These are phyloP conservation scores for Syncephalastrum sp. DNA, from an alignment of 371 early-diverging fungal species.

Conservation along the genomic window DNA sequence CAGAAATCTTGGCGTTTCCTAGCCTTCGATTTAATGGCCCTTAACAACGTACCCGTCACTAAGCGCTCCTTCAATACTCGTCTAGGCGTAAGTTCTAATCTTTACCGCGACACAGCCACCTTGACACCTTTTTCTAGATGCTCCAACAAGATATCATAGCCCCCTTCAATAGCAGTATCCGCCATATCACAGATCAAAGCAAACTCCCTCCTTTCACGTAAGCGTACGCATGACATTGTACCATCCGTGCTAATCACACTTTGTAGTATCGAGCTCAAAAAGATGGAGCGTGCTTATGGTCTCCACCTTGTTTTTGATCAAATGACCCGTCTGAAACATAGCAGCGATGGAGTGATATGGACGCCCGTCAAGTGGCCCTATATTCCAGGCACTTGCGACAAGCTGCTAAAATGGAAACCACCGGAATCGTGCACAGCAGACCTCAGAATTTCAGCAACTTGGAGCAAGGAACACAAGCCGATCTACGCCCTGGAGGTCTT, in stretches of 20 bases:
- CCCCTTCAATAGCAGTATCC: constrained; percentile 44
- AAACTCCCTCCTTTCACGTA: constrained; percentile 66
- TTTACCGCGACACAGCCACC: neutral
- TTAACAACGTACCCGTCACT: constrained; percentile 55
- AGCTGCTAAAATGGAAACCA: constrained; percentile 91
- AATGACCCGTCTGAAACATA: constrained; percentile 70
- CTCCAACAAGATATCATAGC: constrained; percentile 65
- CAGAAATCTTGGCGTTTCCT: constrained; percentile 65
- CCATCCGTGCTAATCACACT: neutral
- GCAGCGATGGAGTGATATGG: constrained; percentile 89
- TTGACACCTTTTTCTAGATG: constrained; percentile 35
- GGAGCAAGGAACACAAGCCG: constrained; percentile 67
- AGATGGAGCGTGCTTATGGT: constrained; percentile 65
- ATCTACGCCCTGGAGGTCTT: constrained; percentile 59
- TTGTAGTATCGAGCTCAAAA: constrained; percentile 54
- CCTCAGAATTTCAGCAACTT: constrained; percentile 64
- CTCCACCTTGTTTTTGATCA: constrained; percentile 59
- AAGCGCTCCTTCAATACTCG: constrained; percentile 65
- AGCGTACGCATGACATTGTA: constrained; percentile 9
- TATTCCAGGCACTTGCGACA: constrained; percentile 62
- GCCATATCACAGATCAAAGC: constrained; percentile 36
- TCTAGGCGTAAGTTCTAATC: constrained; percentile 57
- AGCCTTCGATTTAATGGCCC: constrained; percentile 68
- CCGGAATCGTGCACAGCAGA: constrained; percentile 82
- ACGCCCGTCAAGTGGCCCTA: constrained; percentile 80